phyloP scores from a whole-genome alignment of 495 filamentous ascomycete genomes.

The Bombardia bombarda region DNA sequence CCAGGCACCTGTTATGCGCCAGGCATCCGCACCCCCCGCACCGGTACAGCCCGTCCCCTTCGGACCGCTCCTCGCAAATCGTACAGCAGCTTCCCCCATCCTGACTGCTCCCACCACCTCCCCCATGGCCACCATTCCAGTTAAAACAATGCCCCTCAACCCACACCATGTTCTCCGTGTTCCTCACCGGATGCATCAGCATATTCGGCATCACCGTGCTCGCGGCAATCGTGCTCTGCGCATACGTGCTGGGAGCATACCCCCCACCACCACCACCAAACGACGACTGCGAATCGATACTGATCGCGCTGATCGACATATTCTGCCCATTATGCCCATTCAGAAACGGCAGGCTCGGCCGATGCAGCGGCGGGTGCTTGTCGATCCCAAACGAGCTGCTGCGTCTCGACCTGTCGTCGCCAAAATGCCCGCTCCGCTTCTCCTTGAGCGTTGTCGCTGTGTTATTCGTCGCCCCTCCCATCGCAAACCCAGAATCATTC shows the following conservation, averaged over 20 bases:
- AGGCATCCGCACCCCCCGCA: slow-evolving; percentile 71
- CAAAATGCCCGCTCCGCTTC: slow-evolving; percentile 93
- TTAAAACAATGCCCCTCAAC: slow-evolving; percentile 90
- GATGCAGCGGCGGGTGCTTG: slow-evolving; percentile 54
- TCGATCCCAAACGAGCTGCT: slow-evolving; percentile 89
- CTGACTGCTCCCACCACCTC: too few relatives aligned
- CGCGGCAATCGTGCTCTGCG: slow-evolving; percentile 94
- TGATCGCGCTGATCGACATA: slow-evolving; percentile 75
- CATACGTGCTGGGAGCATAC: slow-evolving; percentile 94
- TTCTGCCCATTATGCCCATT: slow-evolving; percentile 71
- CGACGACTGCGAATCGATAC: slow-evolving; percentile 61
- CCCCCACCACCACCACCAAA: too few relatives aligned
- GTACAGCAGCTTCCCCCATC: slow-evolving; percentile 69
- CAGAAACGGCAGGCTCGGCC: slow-evolving; percentile 79
- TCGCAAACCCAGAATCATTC: slow-evolving; percentile 81
- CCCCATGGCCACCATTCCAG: too few relatives aligned
- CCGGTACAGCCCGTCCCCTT: slow-evolving; percentile 77
- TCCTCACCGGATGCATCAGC: slow-evolving; percentile 72
- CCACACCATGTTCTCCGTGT: slow-evolving; percentile 83
- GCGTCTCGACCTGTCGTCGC: slow-evolving; percentile 77
- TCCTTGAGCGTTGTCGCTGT: slow-evolving; percentile 79
- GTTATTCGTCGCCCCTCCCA: too few relatives aligned
- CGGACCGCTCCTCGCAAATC: slow-evolving; percentile 81
- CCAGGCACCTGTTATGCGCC: slow-evolving; percentile 75
- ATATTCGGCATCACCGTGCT: slow-evolving; percentile 94